These are phyloP conservation scores for Epichloe baconii DNA, from an alignment of 2,329 filamentous ascomycete species.

Conservation along the genomic window DNA sequence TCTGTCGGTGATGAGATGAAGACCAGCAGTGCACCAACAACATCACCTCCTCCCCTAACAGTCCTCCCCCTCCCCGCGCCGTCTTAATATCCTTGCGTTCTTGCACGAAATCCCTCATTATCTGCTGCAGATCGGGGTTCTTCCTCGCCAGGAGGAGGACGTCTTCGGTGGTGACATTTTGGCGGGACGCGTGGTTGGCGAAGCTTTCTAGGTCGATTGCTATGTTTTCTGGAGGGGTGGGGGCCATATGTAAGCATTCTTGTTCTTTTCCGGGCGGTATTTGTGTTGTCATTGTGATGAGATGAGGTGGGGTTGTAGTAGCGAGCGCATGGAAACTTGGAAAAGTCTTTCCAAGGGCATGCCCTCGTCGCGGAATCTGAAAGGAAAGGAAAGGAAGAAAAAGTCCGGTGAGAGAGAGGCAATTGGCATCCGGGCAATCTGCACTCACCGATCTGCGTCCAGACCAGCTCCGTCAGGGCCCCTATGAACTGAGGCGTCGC, in stretches of 20 bases:
- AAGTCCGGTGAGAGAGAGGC: no score
- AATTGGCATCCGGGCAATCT: no score
- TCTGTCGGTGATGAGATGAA: no score
- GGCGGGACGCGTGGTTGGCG: conserved; percentile 64
- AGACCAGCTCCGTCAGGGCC: conserved; percentile 74
- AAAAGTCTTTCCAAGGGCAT: no score
- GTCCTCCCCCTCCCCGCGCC: conserved; percentile 18
- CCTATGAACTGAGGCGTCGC: conserved; percentile 88
- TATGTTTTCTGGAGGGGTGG: conserved; percentile 33
- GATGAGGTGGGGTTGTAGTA: no score
- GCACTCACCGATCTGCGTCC: conserved; percentile 62
- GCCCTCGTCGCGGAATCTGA: no score
- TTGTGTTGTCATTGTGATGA: not conserved
- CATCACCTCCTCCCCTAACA: not conserved
- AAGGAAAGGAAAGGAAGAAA: no score
- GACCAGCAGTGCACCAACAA: no score
- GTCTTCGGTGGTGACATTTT: conserved; percentile 71
- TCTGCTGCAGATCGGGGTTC: conserved; percentile 69
- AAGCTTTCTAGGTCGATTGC: conserved; percentile 44
- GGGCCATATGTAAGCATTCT: not conserved
- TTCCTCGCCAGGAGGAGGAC: conserved; percentile 76
- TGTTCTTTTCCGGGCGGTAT: not conserved
- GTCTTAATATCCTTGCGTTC: conserved; percentile 28
- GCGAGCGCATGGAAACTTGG: no score
- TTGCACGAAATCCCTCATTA: conserved; percentile 60